These are phyloP conservation scores for Cardamine occulta DNA, from an alignment of 345 rosid species.

Conservation along the genomic window DNA sequence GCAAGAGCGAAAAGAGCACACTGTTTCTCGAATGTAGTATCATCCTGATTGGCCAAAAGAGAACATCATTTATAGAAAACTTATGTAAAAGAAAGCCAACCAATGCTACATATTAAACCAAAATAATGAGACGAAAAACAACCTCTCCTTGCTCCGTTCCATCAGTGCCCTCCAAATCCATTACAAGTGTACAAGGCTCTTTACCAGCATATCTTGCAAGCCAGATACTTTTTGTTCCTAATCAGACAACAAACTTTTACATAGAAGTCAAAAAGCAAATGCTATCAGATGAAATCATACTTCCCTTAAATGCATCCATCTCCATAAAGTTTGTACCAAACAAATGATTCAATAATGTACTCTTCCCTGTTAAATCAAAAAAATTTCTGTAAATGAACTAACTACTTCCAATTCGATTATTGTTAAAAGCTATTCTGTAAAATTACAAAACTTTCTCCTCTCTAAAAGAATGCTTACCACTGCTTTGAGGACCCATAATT, in stretches of 20 bases:
- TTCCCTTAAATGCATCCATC: constrained; percentile 98
- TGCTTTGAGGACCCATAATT: constrained; percentile 99
- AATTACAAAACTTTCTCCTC: not conserved
- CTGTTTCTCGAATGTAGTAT: constrained; percentile 97
- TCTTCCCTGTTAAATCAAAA: constrained; percentile 73
- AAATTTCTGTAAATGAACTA: constrained; percentile 33
- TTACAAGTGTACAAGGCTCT: constrained; percentile 91
- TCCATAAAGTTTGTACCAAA: constrained; percentile 86
- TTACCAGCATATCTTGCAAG: constrained; percentile 78
- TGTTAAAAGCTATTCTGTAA: not conserved
- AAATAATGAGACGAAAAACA: not conserved
- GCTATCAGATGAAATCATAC: constrained; percentile 45
- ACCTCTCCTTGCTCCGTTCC: constrained; percentile 99
- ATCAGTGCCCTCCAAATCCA: constrained; percentile 98
- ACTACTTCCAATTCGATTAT: constrained; percentile 3
- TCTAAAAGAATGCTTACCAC: constrained; percentile 57
- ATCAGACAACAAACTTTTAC: constrained; percentile 3
- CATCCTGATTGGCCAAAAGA: constrained; percentile 58
- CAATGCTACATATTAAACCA: not conserved
- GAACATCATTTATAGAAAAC: not conserved
- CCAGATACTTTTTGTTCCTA: constrained; percentile 78
- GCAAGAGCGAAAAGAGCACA: constrained; percentile 98
- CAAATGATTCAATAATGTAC: constrained; percentile 83
- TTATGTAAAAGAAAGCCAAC: not conserved
- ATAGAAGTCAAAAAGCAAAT: not conserved